A percentile compares a stretch with the other conserved stretches of the same genome.
Conservation (phyloP, 1,284 basidiomycete species). For the Cryptococcus depauperatus region DNA sequence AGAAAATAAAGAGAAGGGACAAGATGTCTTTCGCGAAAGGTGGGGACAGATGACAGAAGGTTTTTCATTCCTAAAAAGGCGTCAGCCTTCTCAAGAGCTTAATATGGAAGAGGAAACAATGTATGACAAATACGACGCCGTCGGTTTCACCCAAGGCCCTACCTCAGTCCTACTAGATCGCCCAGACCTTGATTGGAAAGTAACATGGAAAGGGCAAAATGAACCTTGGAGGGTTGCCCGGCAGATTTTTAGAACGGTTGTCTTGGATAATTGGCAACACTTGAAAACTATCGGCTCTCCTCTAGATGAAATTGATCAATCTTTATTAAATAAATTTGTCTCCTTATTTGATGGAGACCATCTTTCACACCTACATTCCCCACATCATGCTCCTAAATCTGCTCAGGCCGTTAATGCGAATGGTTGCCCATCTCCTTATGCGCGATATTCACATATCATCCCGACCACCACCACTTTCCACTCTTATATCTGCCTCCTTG, state of each 20-base stretch:
- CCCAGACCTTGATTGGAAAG: slow-evolving; percentile 6
- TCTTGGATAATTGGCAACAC: slow-evolving; percentile 34
- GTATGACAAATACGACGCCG: slow-evolving; percentile 7
- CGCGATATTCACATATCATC: slow-evolving; percentile 46
- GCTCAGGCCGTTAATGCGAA: neutral
- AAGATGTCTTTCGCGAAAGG: slow-evolving; percentile 15
- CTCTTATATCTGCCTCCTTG: slow-evolving; percentile 59
- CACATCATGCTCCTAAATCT: neutral
- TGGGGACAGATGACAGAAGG: slow-evolving; percentile 22
- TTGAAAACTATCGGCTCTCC: slow-evolving; percentile 25
- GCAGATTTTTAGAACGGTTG: slow-evolving; percentile 25
- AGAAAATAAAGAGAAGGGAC: slow-evolving; percentile 1
- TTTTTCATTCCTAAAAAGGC: slow-evolving; percentile 7
- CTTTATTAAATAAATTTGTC: slow-evolving; percentile 10
- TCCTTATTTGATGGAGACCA: slow-evolving; percentile 13
- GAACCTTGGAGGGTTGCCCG: slow-evolving; percentile 28
- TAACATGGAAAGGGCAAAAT: slow-evolving; percentile 16
- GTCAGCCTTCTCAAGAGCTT: neutral
- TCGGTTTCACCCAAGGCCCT: slow-evolving; percentile 9
- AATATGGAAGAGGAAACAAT: neutral
- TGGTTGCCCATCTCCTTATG: slow-evolving; percentile 10
- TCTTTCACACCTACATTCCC: neutral
- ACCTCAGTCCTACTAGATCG: slow-evolving; percentile 14
- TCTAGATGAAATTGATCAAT: slow-evolving; percentile 16
- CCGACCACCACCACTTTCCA: slow-evolving; percentile 53